Evolutionary conservation across 1,284 basidiomycete species (phyloP), one percentile per base, ranked within the genome.

Genomic region (Puccinia horiana): DNA sequence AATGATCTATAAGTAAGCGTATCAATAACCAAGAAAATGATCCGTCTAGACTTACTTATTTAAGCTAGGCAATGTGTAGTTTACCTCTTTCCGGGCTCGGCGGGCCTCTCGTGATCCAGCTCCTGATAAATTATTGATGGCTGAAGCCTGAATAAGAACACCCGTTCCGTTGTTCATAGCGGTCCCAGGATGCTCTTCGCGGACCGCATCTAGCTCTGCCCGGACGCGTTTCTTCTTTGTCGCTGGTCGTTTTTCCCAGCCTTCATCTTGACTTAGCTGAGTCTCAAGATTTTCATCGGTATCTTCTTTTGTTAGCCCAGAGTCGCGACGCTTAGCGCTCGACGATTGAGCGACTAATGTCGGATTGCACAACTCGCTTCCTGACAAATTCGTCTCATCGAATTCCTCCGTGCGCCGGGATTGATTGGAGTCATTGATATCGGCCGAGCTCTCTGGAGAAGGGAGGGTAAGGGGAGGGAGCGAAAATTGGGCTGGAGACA

Each of bases 51-150:
- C 75, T 65, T 2, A 77, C 75, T 77, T 77, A 37, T 77, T 77
- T 18, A 77, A 32, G 42, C 75, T 77, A 26, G 75, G 75, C 3
- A 77, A 37, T 47, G 75, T 58, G 26, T 77, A 77, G 49, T 77
- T 77, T 8, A 77, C 56, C 63, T 77, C 75, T 65, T 77, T 77
- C 12, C 75, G 35, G 6, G 58, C 75, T 26, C 75, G 52, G 14
- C 75, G 32, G 20, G 58, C 75, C 44, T 77, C 75, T 23, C 58
- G 40, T 0, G 42, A 65, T 5, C 75, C 75, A 9, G 12, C 40
- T 26, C 40, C 75, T 37, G 58, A 44, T 23, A 49, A 12, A 47
- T 61, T 47, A 26, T 26, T 26, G 35, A 26, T 26, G 14, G 32
- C 14, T 29, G 29, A 35, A 4, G 23, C n/a, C 8, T 18, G 20